Evolutionary conservation across 495 filamentous ascomycete species (phyloP).

Genomic region (Penicillium lagena): DNA sequence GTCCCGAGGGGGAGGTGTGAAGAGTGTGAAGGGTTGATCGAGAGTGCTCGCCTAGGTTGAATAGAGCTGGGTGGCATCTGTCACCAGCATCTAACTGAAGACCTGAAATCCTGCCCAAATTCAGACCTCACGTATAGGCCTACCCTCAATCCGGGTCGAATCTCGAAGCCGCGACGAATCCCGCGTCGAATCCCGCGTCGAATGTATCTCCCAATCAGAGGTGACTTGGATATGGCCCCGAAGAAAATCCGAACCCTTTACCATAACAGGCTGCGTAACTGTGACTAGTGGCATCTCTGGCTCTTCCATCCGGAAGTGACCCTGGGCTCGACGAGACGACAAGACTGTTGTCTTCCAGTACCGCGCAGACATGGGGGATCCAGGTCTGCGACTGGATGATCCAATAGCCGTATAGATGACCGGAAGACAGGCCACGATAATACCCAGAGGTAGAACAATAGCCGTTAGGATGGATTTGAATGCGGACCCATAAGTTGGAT

Average conservation of each 20-base stretch:
- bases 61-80: too few species aligned
- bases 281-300: constrained; percentile 16
- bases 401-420: constrained; percentile 1
- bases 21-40: too few species aligned
- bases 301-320: constrained; percentile 5
- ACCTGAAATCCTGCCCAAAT: too few species aligned
- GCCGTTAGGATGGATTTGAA: constrained; percentile 12
- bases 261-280: constrained; percentile 11
- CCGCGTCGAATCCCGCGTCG: constrained; percentile 11
- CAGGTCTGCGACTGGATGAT: background rate
- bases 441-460: constrained; percentile 6
- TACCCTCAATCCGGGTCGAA: too few species aligned
- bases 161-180: constrained; percentile 1
- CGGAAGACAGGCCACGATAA: constrained; percentile 16
- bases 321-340: background rate
- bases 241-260: constrained; percentile 11
- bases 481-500: constrained; percentile 8
- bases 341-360: constrained; percentile 13
- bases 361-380: background rate
- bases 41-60: too few species aligned
- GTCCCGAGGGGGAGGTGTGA: too few species aligned
- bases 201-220: constrained; percentile 25
- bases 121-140: too few species aligned
- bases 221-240: constrained; percentile 19
- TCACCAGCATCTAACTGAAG: too few species aligned